Evolutionary conservation across 2,329 filamentous ascomycete genomes (phyloP), one percentile per base, ranked within the genome.

Genomic region (Exophiala oligosperma): DNA sequence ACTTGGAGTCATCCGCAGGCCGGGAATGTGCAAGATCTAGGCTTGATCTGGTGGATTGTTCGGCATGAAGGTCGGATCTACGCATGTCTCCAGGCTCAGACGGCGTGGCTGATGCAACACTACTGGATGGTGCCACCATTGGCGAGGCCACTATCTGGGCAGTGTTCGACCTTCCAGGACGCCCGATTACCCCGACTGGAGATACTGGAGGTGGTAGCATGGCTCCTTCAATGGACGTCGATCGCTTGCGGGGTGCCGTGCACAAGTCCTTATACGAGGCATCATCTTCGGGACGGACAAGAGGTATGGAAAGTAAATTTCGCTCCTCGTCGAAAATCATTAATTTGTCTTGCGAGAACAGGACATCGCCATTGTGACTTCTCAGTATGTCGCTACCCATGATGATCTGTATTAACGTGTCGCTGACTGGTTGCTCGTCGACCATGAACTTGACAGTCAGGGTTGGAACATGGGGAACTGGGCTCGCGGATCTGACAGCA

Each of bases 271-370:
- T 94, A 77, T 95, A 97, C 0, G 85, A 76, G 2, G 79, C 80
- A 56, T 96, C 91, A 67, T 96, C 88, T 72, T 97, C 94, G 0
- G 94, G 94, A 28, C 94, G 86, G 41, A 96, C 92, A 65, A 99
- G 89, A 1, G 94, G 94, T 35, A 99, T 88, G 14, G 90, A 92
- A 11, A 97, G 79, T 69, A 93, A 94, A 71, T 90, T 91, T 47
- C 89, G 84, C 58, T 96, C 91, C 69, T 91, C 89, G 66, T 95
- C 91, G 66, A 92, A 92, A 28, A 97, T 79, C 0, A 89, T 89
- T 79, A 99, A 85, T 63, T 89, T 88, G 69, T 96, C 96, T 64
- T 92, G 90, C 0, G 94, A 97, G 67, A 99, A 91, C 23, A 97
- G 77, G 9, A 99, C 82, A 71, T 97, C 94, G 24, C 91, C 93